Evolutionary conservation across 257 asterid genomes (phyloP), one percentile per base, ranked within the genome.

Genomic region (Solanum gandarillasii): DNA sequence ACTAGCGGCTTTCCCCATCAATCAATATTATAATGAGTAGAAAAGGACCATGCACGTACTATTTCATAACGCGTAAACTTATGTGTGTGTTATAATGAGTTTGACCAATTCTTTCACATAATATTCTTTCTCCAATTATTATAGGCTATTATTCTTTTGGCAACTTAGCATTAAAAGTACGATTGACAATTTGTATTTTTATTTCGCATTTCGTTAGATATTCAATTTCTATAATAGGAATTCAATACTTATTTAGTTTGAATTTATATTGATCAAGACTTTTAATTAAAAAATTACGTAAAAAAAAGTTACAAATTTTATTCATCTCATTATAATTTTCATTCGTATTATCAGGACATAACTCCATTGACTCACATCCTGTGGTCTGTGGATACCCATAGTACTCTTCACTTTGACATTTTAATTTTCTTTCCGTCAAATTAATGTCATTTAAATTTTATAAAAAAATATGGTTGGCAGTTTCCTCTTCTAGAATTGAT

Each of bases 41-140:
- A n/a, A 62, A 62, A 62, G 6, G 16, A 11, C 13, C 68, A 58
- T 58, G 68, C 27, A 7, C 25, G 27, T 23, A 62, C 31, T 58
- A 62, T 62, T 62, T 62, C 32, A n/a, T 62, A 62, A 62, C 71
- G 71, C 71, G 71, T 62, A 62, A 62, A 62, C 31, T 62, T 62
- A n/a, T 62, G 16, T 23, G 31, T 10, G 31, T n/a, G 16, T 62
- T 1, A n/a, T n/a, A n/a, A 10, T 62, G 71, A n/a, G 71, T 62
- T n/a, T 62, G 71, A 62, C 32, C 71, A 2, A 62, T n/a, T 62
- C 1, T 62, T 62, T 62, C 31, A 62, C 31, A 23, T n/a, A 10
- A 23, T 62, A 62, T 62, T 62, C 71, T 62, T n/a, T 62, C 13
- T 62, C 71, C 14, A 23, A 62, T 62, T 62, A 62, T 62, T 62